Percentiles rank a stretch among this genome's conserved stretches.
Evolutionary conservation across 148 eudicot genomes (phyloP).

Genomic region (Camellia sinensis): DNA sequence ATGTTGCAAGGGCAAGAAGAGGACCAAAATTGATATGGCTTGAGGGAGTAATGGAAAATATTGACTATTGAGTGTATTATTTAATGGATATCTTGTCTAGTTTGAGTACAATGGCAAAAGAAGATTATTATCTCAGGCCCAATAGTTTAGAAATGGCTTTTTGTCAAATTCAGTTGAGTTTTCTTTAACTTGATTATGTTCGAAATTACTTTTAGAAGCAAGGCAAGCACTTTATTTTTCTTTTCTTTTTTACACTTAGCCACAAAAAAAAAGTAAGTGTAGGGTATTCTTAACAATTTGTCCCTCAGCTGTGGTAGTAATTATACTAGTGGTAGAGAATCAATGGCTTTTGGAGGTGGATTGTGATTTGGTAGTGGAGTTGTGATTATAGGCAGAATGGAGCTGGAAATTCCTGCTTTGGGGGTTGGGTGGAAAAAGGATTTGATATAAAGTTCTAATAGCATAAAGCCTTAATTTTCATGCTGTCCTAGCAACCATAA

Average conservation of each 20-base stretch:
- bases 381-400: background rate
- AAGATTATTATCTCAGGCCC: background rate
- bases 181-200: background rate
- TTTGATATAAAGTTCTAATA: too few relatives aligned
- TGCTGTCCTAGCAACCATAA: too few relatives aligned
- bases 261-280: background rate
- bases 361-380: background rate
- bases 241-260: background rate
- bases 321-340: background rate
- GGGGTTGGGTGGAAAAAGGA: too few relatives aligned
- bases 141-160: background rate
- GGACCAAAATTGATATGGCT: background rate
- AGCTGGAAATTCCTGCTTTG: too few relatives aligned
- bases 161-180: background rate
- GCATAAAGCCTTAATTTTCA: too few relatives aligned
- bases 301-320: background rate
- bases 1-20: background rate
- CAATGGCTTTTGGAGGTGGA: background rate
- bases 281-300: background rate
- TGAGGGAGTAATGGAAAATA: background rate
- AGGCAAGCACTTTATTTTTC: background rate
- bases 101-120: background rate
- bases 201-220: background rate
- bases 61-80: background rate
- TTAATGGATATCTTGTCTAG: background rate